A percentile compares a stretch with the other conserved stretches of the same genome.
Evolutionary conservation across 345 rosid species (phyloP).

Genomic region (Ceriops zippeliana): DNA sequence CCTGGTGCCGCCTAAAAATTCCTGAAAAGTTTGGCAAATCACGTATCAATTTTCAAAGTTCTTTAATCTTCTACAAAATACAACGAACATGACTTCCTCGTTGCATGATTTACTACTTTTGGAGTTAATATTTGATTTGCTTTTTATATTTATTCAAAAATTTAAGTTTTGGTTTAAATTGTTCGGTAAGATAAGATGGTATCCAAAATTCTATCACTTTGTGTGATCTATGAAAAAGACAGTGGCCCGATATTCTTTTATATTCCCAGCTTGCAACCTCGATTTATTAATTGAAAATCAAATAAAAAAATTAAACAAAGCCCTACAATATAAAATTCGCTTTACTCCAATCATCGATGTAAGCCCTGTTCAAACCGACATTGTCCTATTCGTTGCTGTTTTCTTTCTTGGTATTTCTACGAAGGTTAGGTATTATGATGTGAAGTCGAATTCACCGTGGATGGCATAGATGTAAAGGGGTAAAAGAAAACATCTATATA

Average conservation of each 20-base stretch:
- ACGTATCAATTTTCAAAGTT: neutral
- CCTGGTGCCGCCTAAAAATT: neutral
- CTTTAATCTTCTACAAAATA: neutral
- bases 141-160: too few species aligned
- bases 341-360: too few species aligned
- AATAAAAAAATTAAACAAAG: neutral
- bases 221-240: neutral
- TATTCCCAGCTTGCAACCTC: conserved; percentile 9
- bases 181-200: too few species aligned
- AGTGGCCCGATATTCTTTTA: too few species aligned
- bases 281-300: neutral
- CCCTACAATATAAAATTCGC: neutral
- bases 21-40: neutral
- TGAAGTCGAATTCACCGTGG: conserved; percentile 12
- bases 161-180: too few species aligned
- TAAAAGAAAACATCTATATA: conserved; percentile 53
- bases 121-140: too few species aligned
- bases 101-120: neutral
- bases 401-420: neutral
- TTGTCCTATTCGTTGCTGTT: neutral
- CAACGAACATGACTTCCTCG: neutral
- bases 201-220: too few species aligned
- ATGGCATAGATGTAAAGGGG: neutral
- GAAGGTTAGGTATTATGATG: neutral
- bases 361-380: neutral